These are phyloP conservation scores for Cryphonectria parasitica DNA, from an alignment of 2,329 filamentous ascomycete genomes.

Conservation along the genomic window DNA sequence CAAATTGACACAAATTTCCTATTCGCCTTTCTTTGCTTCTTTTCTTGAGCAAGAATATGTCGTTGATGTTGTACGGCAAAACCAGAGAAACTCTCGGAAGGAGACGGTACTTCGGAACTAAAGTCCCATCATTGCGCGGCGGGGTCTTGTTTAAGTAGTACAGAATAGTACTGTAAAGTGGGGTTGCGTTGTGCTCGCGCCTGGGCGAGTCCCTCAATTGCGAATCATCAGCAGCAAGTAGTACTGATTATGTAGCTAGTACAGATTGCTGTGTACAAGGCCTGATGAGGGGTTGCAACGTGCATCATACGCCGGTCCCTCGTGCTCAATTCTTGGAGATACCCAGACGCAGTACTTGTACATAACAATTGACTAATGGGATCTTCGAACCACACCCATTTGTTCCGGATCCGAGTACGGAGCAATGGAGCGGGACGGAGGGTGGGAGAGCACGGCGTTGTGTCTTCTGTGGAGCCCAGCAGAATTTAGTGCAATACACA, in stretches of 20 bases:
- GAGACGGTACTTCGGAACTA: background rate
- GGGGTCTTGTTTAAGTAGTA: background rate
- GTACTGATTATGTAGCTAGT: background rate
- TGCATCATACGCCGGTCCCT: background rate
- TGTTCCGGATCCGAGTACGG: conserved; percentile 5
- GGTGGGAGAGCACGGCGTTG: background rate
- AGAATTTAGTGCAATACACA: background rate
- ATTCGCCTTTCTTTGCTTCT: background rate
- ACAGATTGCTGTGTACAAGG: background rate
- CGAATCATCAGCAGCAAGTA: background rate
- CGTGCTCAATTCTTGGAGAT: background rate
- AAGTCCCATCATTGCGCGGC: background rate
- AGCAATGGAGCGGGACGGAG: conserved; percentile 2
- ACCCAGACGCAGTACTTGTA: background rate
- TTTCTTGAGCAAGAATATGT: background rate
- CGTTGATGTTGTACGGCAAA: background rate
- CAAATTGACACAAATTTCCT: background rate
- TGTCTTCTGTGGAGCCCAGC: background rate
- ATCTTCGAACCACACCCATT: background rate
- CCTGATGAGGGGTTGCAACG: background rate
- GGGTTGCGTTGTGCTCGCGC: background rate
- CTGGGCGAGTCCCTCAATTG: background rate
- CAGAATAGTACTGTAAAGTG: background rate
- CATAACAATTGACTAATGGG: background rate
- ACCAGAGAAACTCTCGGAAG: background rate